Evolutionary conservation across 768 basidiomycete species (phyloP), one percentile per base, ranked within the genome.

Genomic region (Tulasnella sp.): DNA sequence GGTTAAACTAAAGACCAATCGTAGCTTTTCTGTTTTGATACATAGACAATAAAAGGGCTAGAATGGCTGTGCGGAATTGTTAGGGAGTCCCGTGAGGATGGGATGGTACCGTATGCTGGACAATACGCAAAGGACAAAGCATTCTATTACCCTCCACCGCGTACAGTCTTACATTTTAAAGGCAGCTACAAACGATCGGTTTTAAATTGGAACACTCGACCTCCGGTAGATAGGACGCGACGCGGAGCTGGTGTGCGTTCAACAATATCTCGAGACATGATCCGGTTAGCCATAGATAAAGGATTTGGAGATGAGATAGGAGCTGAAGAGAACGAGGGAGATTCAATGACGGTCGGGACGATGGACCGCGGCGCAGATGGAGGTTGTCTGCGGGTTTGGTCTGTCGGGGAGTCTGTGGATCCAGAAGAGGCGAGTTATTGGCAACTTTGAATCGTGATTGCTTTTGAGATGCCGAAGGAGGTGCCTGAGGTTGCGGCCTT

Each of bases 251-350:
- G 78, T 18, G 44, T 21, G 18, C 44, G 42, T 68, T 79, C 78
- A 44, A 73, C 27, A 34, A 79, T 71, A 19, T 79, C 78, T 5
- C 78, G 38, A 31, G 71, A n/a, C 78, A 79, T 79, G 71, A 79
- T 58, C 16, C 27, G 39, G 8, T 79, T 72, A 24, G 71, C 71
- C 31, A 48, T 39, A 24, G 21, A 10, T 10, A 27, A 9, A 40
- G 74, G 27, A 14, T 16, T 56, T 48, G 21, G 27, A 39, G 48
- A 48, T 12, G 62, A 68, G 24, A 21, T 36, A 8, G 78, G 42
- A 38, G 36, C 56, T n/a, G 68, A 44, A 34, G 46, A 31, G 27
- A 74, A 79, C n/a, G 71, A 40, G 27, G 71, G 78, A 19, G 78
- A 79, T 40, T 73, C 78, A 8, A 74, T 38, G 44, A 79, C 52